Conservation (phyloP, 2,329 filamentous ascomycete species). For the Myriosclerotinia scirpicola region DNA sequence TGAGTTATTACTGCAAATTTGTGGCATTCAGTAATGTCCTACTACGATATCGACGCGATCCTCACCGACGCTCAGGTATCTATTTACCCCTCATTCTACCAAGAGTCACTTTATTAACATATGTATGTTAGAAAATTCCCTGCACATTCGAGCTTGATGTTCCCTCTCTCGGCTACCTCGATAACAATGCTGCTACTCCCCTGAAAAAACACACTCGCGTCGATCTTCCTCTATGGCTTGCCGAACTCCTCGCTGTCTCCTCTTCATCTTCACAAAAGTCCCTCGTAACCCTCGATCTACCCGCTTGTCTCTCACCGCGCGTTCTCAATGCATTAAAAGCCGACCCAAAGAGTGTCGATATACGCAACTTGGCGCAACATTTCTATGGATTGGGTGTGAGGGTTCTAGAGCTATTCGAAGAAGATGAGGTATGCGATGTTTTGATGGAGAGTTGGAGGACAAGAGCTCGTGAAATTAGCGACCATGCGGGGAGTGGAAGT, state of each 20-base stretch:
- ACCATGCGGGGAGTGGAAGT: constrained; percentile 84
- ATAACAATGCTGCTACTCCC: constrained; percentile 69
- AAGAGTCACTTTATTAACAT: constrained; percentile 25
- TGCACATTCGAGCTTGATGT: constrained; percentile 93
- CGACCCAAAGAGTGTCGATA: constrained; percentile 79
- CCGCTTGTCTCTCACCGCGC: constrained; percentile 62
- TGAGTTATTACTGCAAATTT: not conserved
- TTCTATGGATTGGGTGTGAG: constrained; percentile 85
- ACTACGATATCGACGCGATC: constrained; percentile 84
- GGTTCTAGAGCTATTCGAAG: constrained; percentile 88
- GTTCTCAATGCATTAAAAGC: constrained; percentile 90
- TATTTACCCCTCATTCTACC: constrained; percentile 23
- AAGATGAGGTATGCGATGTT: constrained; percentile 75
- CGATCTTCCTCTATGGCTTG: constrained; percentile 88
- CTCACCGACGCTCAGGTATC: constrained; percentile 77
- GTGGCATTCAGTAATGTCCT: constrained; percentile 55
- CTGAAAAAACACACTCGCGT: constrained; percentile 81
- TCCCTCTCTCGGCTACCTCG: constrained; percentile 82
- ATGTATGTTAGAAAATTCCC: constrained; percentile 72
- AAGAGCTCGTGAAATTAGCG: constrained; percentile 76
- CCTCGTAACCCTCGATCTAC: constrained; percentile 79
- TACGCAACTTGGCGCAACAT: constrained; percentile 79
- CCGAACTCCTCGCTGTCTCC: constrained; percentile 83
- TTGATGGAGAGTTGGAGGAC: constrained; percentile 76
- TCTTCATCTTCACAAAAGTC: constrained; percentile 50